These are phyloP conservation scores for Cercis canadensis DNA, from an alignment of 306 rosid genomes.

Conservation along the genomic window DNA sequence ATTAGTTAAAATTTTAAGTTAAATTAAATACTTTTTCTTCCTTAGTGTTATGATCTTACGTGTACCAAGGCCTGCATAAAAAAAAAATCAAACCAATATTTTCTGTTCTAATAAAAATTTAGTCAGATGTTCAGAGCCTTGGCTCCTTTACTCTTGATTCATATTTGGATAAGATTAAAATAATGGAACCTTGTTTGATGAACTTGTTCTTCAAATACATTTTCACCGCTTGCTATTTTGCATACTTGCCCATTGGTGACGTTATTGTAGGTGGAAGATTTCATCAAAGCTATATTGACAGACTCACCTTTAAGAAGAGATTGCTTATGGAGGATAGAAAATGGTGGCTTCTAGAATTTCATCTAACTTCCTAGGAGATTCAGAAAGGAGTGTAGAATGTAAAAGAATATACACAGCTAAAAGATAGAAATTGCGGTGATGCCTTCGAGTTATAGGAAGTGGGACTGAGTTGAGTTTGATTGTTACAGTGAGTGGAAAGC, in stretches of 20 bases:
- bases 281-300: slow-evolving; percentile 83
- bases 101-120: too few species aligned
- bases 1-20: too few species aligned
- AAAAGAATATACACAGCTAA: slow-evolving; percentile 5
- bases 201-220: background rate
- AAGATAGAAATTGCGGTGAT: slow-evolving; percentile 26
- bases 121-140: too few species aligned
- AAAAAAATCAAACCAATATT: too few species aligned
- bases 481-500: slow-evolving; percentile 29
- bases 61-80: too few species aligned
- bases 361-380: slow-evolving; percentile 1
- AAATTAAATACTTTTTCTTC: too few species aligned
- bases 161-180: background rate
- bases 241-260: background rate
- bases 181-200: slow-evolving; percentile 24
- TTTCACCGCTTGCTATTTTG: slow-evolving; percentile 3
- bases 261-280: slow-evolving; percentile 66
- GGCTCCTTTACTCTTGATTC: background rate
- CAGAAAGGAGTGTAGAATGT: too few species aligned
- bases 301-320: slow-evolving; percentile 84
- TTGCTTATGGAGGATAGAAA: slow-evolving; percentile 78
- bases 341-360: slow-evolving; percentile 46
- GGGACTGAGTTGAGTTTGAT: slow-evolving; percentile 30
- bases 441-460: slow-evolving; percentile 3
- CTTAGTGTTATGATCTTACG: too few species aligned